Percentiles rank a stretch among this genome's conserved stretches.
Conservation (phyloP, 192 early-diverging fungal species). For the Coemansia nantahalensis region DNA sequence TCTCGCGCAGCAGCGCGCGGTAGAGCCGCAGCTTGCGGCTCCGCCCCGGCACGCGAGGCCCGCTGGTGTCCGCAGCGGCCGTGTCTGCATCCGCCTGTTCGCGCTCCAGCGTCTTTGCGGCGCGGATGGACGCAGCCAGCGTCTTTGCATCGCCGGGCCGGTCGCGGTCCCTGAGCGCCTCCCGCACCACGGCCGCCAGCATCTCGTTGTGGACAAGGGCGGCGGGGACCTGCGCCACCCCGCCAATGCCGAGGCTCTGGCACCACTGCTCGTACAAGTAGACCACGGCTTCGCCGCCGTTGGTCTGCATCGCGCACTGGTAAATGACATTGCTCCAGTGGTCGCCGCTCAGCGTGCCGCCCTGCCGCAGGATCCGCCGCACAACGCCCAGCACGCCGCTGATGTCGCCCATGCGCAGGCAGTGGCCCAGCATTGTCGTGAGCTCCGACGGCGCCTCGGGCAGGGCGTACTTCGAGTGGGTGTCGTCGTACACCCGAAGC, state of each 20-base stretch:
- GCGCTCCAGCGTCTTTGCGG: too few species aligned
- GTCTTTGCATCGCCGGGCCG: too few species aligned
- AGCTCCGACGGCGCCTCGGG: constrained; percentile 5
- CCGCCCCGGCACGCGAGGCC: too few species aligned
- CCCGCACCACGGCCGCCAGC: too few species aligned
- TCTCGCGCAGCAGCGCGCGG: constrained; percentile 14
- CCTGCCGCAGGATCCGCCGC: constrained; percentile 3
- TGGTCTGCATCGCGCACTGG: background rate
- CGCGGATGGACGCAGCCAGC: too few species aligned
- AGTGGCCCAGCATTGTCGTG: constrained; percentile 8
- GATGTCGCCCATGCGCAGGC: constrained; percentile 1
- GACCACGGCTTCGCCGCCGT: background rate
- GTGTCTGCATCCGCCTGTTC: too few species aligned
- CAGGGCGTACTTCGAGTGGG: constrained; percentile 4
- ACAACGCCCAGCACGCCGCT: constrained; percentile 1
- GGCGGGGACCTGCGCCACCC: too few species aligned
- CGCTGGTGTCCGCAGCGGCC: too few species aligned
- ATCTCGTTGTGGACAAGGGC: too few species aligned
- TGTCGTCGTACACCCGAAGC: constrained; percentile 12
- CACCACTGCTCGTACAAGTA: constrained; percentile 6
- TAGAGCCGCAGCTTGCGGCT: constrained; percentile 10
- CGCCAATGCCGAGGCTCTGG: background rate
- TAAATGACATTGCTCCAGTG: constrained; percentile 13
- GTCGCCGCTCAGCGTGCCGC: constrained; percentile 8
- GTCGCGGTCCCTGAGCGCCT: too few species aligned